phyloP scores from a whole-genome alignment of 2,329 filamentous ascomycete species.

The Botryotinia narcissicola region DNA sequence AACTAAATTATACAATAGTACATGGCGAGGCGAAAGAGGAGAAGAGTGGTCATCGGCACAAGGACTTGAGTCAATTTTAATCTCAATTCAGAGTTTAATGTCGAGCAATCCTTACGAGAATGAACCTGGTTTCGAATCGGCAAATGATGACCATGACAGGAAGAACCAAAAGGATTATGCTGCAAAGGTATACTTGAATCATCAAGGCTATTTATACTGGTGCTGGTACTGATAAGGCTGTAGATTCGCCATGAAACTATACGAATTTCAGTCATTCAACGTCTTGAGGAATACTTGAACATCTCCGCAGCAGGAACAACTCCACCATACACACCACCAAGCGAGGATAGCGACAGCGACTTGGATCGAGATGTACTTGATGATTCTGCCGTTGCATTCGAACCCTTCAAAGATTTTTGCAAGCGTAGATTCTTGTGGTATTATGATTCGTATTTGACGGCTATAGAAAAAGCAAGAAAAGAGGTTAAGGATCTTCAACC shows the following conservation, averaged over 20 bases:
- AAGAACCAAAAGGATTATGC: conserved; percentile 72
- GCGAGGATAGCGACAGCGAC: conserved; percentile 44
- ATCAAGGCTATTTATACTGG: background rate
- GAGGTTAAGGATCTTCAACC: conserved; percentile 60
- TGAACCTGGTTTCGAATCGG: conserved; percentile 87
- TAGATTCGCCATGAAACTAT: conserved; percentile 90
- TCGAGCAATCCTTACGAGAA: conserved; percentile 93
- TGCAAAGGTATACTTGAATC: conserved; percentile 60
- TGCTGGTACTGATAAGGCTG: conserved; percentile 6
- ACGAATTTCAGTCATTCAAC: conserved; percentile 79
- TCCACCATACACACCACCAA: conserved; percentile 32
- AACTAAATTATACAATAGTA: conserved; percentile 52
- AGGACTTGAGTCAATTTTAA: conserved; percentile 86
- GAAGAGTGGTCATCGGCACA: conserved; percentile 98
- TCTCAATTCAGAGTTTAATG: conserved; percentile 96
- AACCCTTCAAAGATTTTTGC: conserved; percentile 86
- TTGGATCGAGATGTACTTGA: conserved; percentile 36
- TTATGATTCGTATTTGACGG: conserved; percentile 77
- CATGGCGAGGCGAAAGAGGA: conserved; percentile 85
- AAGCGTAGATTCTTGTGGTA: conserved; percentile 96
- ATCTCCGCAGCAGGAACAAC: conserved; percentile 53
- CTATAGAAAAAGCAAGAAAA: conserved; percentile 63
- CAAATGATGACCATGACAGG: conserved; percentile 66
- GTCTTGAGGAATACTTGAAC: conserved; percentile 75
- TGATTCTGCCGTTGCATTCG: conserved; percentile 60